phyloP scores from a whole-genome alignment of 176 grass and related monocot genomes.

The Paspalum vaginatum region DNA sequence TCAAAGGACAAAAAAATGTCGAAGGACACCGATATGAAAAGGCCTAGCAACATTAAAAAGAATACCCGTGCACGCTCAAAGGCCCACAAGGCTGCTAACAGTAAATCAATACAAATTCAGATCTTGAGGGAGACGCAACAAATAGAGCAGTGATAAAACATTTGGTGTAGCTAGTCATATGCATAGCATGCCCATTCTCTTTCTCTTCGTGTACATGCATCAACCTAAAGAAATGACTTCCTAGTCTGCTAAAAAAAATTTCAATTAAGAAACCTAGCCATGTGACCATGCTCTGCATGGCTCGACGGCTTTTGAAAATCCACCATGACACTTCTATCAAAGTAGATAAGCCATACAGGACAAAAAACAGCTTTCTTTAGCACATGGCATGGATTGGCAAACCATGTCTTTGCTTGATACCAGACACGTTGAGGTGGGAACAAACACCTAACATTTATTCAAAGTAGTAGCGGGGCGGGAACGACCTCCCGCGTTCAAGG shows the following conservation, averaged over 20 bases:
- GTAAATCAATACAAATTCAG: not conserved
- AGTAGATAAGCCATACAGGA: not conserved
- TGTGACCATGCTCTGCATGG: not conserved
- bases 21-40: not conserved
- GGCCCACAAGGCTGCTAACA: not conserved
- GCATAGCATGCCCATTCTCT: not conserved
- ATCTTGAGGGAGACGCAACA: not conserved
- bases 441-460: not conserved
- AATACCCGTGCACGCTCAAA: not conserved
- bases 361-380: not conserved
- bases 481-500: not conserved
- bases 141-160: not conserved
- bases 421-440: not conserved
- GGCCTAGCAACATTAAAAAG: not conserved
- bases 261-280: not conserved
- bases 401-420: not conserved
- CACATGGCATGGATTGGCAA: not conserved
- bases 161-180: not conserved
- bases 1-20: not conserved
- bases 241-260: not conserved
- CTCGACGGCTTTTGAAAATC: not conserved
- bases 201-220: not conserved
- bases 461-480: not conserved
- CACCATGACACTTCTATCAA: not conserved
- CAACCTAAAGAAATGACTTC: not conserved